Base-by-base conservation (phyloP, 2,329 filamentous ascomycete species). In the Botrytis medusae region DNA sequence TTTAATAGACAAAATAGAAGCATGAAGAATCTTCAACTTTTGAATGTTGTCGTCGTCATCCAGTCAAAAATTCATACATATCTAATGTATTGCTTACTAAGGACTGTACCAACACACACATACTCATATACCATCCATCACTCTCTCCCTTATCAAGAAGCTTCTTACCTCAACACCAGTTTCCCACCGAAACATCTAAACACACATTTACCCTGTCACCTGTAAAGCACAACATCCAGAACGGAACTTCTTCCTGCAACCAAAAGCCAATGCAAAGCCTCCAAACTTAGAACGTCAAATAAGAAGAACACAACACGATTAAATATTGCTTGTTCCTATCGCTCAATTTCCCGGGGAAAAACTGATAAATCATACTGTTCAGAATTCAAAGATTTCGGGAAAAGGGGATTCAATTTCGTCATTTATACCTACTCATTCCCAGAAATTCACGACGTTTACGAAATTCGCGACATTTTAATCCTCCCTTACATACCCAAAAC, bases 381-480 rank as follows among this genome's bases (percentile, higher is more conserved):
- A 48, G 3, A 48, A 5, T 65, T 62, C 60, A 16, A 48, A 46
- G 25, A 25, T 64, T 44, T 44, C 62, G 44, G n/a, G 37, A 10
- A 46, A 22, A 32, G 8, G 40, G 62, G 7, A 32, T 14, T 64
- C 62, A 32, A 46, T 12, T 46, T 46, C 29, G 42, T 64, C 63
- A 25, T 48, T 18, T 20, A 63, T 16, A 42, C 18, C 20, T 63
- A 44, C 42, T 44, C 37, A 44, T 63, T 44, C 37, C 61, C 12
- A 20, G 12, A 42, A 12, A 16, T 42, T 10, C 4, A 37, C 54
- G 14, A 20, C 37, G 37, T 62, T 10, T 8, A 37, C 54, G 20
- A 20, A 37, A 37, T 70, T 70, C 40, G 54, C 68, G 68, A 70
- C 40, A 46, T 20, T 54, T 67, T 67, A 40, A 40, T 12, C 22